These are phyloP conservation scores for Trichoderma asperelloides DNA, from an alignment of 495 filamentous ascomycete genomes.

Conservation along the genomic window DNA sequence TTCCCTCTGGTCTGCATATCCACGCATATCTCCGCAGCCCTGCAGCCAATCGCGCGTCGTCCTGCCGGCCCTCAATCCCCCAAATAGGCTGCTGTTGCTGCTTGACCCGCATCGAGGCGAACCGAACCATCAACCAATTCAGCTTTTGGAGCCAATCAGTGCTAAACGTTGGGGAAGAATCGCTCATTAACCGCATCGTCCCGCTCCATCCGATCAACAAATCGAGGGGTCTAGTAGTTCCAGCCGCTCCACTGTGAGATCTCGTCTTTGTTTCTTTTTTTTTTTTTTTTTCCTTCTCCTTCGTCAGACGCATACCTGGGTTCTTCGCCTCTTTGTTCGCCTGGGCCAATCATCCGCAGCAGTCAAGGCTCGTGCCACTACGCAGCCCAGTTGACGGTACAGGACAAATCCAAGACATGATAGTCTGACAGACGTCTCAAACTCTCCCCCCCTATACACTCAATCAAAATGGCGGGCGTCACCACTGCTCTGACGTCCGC, in stretches of 20 bases:
- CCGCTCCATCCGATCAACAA: conserved; percentile 6
- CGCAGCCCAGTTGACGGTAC: neutral
- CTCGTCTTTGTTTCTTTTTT: neutral
- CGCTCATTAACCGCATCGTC: neutral
- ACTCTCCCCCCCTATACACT: neutral
- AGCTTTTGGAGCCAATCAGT: neutral
- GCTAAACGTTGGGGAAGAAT: neutral
- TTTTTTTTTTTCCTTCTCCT: neutral
- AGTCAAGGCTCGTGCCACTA: neutral
- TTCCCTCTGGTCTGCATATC: neutral
- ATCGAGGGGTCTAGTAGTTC: neutral
- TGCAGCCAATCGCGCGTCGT: neutral
- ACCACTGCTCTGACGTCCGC: conserved; percentile 8
- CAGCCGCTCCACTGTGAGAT: neutral
- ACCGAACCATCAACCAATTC: neutral
- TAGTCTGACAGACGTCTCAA: neutral
- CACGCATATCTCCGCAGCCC: neutral
- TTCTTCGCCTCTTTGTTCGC: neutral
- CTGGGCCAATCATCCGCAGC: neutral
- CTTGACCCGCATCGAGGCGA: conserved; percentile 2
- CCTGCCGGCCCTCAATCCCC: neutral
- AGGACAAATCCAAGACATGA: neutral
- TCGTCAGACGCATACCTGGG: neutral
- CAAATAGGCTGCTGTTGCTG: conserved; percentile 1
- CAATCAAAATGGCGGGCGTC: conserved; percentile 6